phyloP scores from a whole-genome alignment of 139 green algal species.

The Chlorella sp. region DNA sequence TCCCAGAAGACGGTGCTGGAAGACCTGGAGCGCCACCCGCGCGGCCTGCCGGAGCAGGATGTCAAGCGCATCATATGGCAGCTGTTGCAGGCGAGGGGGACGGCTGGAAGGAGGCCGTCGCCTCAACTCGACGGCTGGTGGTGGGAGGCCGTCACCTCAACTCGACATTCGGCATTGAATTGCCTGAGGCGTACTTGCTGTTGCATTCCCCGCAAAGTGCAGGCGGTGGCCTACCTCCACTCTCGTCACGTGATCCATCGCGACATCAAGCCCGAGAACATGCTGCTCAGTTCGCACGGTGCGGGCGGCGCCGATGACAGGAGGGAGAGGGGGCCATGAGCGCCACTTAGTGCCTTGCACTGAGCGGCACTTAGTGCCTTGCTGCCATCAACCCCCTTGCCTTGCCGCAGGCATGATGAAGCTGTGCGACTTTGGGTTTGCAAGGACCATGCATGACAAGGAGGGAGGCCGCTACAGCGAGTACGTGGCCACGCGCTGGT shows the following conservation, averaged over 20 bases:
- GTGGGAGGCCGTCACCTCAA: neutral
- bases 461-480: conserved; percentile 71
- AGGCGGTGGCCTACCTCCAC: too few species aligned
- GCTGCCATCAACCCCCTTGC: too few species aligned
- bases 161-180: neutral
- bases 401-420: conserved; percentile 77
- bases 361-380: too few species aligned
- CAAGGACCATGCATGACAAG: conserved; percentile 54
- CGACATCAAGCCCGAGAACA: conserved; percentile 95
- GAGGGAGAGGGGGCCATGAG: too few species aligned
- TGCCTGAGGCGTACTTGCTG: neutral
- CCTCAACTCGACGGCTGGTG: too few species aligned
- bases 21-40: conserved; percentile 23
- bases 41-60: neutral
- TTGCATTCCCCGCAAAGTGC: neutral
- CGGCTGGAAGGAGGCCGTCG: neutral
- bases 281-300: conserved; percentile 78
- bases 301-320: too few species aligned
- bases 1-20: conserved; percentile 21
- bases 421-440: conserved; percentile 97
- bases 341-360: too few species aligned
- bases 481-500: conserved; percentile 96
- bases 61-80: conserved; percentile 30
- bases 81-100: conserved; percentile 15
- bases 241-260: conserved; percentile 67